Conservation (phyloP, 345 rosid species). For the Stellera chamaejasme region DNA sequence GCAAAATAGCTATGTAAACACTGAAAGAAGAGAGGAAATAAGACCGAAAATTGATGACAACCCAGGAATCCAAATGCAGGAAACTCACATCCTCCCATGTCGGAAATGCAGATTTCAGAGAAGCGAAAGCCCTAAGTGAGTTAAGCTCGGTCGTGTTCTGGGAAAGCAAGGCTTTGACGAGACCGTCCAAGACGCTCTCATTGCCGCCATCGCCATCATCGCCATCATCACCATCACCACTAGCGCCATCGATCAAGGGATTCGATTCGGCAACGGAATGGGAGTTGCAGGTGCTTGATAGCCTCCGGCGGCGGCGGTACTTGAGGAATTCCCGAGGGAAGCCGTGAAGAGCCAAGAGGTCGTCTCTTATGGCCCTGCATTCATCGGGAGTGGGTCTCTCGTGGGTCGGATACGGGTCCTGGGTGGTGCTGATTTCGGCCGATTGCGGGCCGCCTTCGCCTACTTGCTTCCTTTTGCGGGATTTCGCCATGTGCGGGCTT, state of each 20-base stretch:
- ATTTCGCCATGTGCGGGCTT: conserved; percentile 26
- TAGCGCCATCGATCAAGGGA: conserved; percentile 10
- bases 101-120: conserved; percentile 60
- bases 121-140: conserved; percentile 68
- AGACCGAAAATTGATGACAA: neutral
- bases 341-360: conserved; percentile 46
- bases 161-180: conserved; percentile 62
- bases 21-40: neutral
- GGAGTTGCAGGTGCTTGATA: neutral
- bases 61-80: neutral
- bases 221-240: conserved; percentile 23
- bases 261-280: conserved; percentile 13
- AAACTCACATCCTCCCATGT: conserved; percentile 62
- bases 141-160: conserved; percentile 81
- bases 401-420: conserved; percentile 43
- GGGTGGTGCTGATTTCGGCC: conserved; percentile 9
- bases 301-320: conserved; percentile 44
- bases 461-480: conserved; percentile 31
- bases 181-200: conserved; percentile 79
- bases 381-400: conserved; percentile 40
- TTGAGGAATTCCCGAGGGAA: conserved; percentile 49
- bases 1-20: neutral
- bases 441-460: conserved; percentile 8
- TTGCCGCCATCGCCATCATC: conserved; percentile 16
- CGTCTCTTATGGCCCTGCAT: conserved; percentile 45